Evolutionary conservation across 306 rosid genomes (phyloP), one percentile per base, ranked within the genome.

Genomic region (Prunus dulcis): DNA sequence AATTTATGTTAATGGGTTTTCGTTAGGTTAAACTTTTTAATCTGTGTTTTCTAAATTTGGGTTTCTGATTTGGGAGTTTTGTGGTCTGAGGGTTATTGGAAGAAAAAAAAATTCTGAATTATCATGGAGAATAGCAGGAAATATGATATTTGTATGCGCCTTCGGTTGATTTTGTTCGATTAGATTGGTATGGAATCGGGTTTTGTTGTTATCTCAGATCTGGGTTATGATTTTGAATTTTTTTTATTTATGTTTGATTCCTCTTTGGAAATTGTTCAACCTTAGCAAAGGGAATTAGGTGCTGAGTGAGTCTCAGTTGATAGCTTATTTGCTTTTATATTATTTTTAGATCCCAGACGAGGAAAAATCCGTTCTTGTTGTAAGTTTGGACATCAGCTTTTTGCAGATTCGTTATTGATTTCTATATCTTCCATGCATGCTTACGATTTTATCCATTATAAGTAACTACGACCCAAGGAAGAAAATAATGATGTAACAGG

Each of bases 21-120:
- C 30, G 62, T 50, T 25, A 17, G 7, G 10, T 34, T 20, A 10
- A 52, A 12, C 14, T 12, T 32, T 27, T 69, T 38, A 64, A 78
- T 49, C 17, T 11, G 51, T 69, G 64, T 68, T 17, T 18, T 67
- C 64, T 56, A 60, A 60, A n/a, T 67, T 79, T 69, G 17, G 43
- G 65, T 47, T 75, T 25, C 60, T 64, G 45, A 38, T 56, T 75
- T 76, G 41, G 34, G 67, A 73, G 5, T 28, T 66, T 65, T 80
- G 17, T 53, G 60, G 30, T 23, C 12, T 67, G 17, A 27, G 56
- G 46, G 57, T 47, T 17, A 17, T 15, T 5, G 64, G 0, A 34
- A 8, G 38, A 5, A 5, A 34, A 34, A 34, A 5, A 34, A 5
- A 34, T 1, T 34, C 41, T 5, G 41, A 34, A 34, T 34, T 34